Conservation (phyloP, 177 flowering plant species). For the Vitis hybrid region DNA sequence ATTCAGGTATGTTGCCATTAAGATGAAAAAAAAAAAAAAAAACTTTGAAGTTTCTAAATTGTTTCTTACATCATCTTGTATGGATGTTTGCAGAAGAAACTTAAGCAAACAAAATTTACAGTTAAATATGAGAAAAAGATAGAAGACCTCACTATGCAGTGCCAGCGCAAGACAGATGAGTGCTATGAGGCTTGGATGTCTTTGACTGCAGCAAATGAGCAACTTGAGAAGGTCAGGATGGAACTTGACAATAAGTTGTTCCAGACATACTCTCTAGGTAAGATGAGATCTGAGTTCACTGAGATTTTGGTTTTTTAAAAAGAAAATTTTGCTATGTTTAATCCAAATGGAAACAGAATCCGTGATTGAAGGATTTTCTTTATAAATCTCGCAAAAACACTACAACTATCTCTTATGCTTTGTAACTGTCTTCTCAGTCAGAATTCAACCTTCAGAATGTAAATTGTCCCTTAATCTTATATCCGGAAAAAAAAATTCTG, state of each 20-base stretch:
- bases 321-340: background rate
- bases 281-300: conserved; percentile 10
- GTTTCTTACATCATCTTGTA: background rate
- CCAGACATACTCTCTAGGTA: conserved; percentile 64
- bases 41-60: background rate
- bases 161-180: conserved; percentile 74
- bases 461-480: too few species aligned
- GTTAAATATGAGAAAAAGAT: conserved; percentile 82
- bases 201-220: conserved; percentile 68
- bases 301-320: background rate
- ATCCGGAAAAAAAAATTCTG: too few species aligned
- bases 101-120: conserved; percentile 44
- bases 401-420: too few species aligned
- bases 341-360: too few species aligned
- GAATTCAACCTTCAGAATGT: too few species aligned
- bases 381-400: too few species aligned
- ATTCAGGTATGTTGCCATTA: conserved; percentile 46
- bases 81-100: conserved; percentile 48
- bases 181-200: conserved; percentile 99
- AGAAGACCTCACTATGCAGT: conserved; percentile 55
- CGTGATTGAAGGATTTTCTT: too few species aligned
- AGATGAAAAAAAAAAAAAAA: background rate
- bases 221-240: conserved; percentile 73
- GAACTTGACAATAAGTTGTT: conserved; percentile 72
- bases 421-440: too few species aligned